A percentile compares a stretch with the other conserved stretches of the same genome.
phyloP scores from a whole-genome alignment of 345 rosid genomes.

The Brassica carinata region DNA sequence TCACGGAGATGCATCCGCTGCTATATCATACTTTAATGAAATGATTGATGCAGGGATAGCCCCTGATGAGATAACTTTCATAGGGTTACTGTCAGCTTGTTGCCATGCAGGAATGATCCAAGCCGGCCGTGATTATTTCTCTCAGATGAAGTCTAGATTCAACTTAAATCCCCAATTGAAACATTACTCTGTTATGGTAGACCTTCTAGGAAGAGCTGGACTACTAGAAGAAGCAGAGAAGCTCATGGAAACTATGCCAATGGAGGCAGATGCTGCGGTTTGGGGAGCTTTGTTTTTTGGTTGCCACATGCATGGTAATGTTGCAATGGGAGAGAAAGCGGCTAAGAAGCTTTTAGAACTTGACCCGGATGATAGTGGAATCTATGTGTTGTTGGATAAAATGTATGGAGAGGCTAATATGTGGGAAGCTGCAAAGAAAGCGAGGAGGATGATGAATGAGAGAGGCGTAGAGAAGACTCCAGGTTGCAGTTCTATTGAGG shows the following conservation, averaged over 20 bases:
- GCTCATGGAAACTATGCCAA: slow-evolving; percentile 69
- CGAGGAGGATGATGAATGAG: slow-evolving; percentile 69
- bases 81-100: slow-evolving; percentile 81
- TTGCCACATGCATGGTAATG: slow-evolving; percentile 67
- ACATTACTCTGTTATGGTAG: slow-evolving; percentile 91
- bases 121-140: slow-evolving; percentile 65
- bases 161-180: slow-evolving; percentile 58
- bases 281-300: slow-evolving; percentile 90
- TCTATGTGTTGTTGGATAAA: slow-evolving; percentile 70
- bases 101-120: slow-evolving; percentile 88
- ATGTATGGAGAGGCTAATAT: slow-evolving; percentile 77
- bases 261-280: slow-evolving; percentile 70
- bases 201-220: slow-evolving; percentile 87
- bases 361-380: slow-evolving; percentile 79
- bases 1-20: slow-evolving; percentile 66
- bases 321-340: slow-evolving; percentile 68
- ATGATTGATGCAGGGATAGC: slow-evolving; percentile 66
- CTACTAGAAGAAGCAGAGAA: slow-evolving; percentile 70
- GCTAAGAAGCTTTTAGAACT: slow-evolving; percentile 77
- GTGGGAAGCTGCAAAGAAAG: slow-evolving; percentile 67
- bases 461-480: slow-evolving; percentile 86
- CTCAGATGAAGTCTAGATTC: slow-evolving; percentile 66
- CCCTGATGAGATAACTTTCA: slow-evolving; percentile 85
- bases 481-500: slow-evolving; percentile 79
- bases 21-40: slow-evolving; percentile 63